phyloP scores from a whole-genome alignment of 2,329 filamentous ascomycete genomes.

The Colletotrichum sp. region DNA sequence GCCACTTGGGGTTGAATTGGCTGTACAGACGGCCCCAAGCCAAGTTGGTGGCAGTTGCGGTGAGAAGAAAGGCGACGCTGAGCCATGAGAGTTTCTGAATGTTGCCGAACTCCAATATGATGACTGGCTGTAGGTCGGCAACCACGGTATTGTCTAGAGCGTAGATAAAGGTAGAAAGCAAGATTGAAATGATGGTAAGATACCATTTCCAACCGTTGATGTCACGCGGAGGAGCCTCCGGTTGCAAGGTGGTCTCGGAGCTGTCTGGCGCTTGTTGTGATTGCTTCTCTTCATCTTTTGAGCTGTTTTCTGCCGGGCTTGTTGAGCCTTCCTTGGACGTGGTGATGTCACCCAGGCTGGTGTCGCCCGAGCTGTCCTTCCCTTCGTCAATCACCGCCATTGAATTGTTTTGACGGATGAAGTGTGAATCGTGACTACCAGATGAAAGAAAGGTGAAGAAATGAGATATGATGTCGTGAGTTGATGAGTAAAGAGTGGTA shows the following conservation, averaged over 20 bases:
- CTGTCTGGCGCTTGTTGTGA: not conserved
- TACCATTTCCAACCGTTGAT: constrained; percentile 14
- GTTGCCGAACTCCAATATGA: not conserved
- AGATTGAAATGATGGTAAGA: constrained; percentile 13
- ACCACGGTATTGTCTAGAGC: constrained; percentile 49
- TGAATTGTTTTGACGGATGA: not conserved
- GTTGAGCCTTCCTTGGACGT: not conserved
- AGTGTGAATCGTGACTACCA: not conserved
- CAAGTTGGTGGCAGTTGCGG: not conserved
- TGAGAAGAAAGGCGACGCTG: constrained; percentile 28
- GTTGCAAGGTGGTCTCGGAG: not conserved
- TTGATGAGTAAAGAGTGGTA: not conserved
- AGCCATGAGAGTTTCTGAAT: constrained; percentile 44
- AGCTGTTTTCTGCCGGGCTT: not conserved
- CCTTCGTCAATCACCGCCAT: not conserved
- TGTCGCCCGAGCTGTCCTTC: not conserved
- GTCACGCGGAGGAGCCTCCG: not conserved
- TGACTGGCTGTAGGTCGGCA: constrained; percentile 19
- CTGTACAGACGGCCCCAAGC: constrained; percentile 35
- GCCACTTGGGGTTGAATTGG: constrained; percentile 34
- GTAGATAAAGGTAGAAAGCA: constrained; percentile 34
- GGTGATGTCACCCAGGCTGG: not conserved
- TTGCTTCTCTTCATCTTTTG: not conserved
- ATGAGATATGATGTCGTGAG: not conserved
- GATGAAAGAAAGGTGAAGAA: not conserved